Evolutionary conservation across 768 basidiomycete species (phyloP), one percentile per base, ranked within the genome.

Genomic region (Nevesoporus exiguus): DNA sequence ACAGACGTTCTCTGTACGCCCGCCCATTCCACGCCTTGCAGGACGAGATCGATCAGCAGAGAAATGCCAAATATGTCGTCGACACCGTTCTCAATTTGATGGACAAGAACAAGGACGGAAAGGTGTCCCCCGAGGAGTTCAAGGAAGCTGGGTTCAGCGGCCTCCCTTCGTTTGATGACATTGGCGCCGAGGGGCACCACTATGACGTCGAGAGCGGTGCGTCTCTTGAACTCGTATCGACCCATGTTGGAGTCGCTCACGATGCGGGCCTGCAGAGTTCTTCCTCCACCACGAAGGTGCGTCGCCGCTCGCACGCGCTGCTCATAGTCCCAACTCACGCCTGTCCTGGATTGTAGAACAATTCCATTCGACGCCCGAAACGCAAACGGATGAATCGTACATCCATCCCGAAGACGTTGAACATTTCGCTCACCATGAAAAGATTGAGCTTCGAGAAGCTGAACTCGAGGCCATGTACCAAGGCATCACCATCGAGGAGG

Each of bases 281-380:
- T 95, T 94, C 81, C 77, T 95, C 45, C 95, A 98, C 66, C 97
- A 99, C 72, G 97, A 99, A 83, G 95, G 93, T 87, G 55, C 64
- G 73, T 60, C 34, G 13, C 17, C n/a, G 36, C 19, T 7, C 13
- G 19, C n/a, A 2, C n/a, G 21, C n/a, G n/a, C 3, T 14, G 7
- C 29, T 25, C 42, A 17, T 43, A 0, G 5, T 2, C 17, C 42
- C 31, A 11, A 21, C 43, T 52, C 54, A 55, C 29, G 17, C 3
- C 8, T 15, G 34, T 15, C 15, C 3, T 36, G 4, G 14, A 9
- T 22, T 10, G 14, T 22, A 92, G 91, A 98, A 74, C 74, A 91
- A 72, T 97, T 80, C 77, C 97, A 99, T 73, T 88, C 85, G 27
- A 98, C 96, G 33, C 95, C 94, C 0, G 97, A 98, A 68, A 98